phyloP scores from a whole-genome alignment of 768 basidiomycete species.

The Podaxis rugospora region DNA sequence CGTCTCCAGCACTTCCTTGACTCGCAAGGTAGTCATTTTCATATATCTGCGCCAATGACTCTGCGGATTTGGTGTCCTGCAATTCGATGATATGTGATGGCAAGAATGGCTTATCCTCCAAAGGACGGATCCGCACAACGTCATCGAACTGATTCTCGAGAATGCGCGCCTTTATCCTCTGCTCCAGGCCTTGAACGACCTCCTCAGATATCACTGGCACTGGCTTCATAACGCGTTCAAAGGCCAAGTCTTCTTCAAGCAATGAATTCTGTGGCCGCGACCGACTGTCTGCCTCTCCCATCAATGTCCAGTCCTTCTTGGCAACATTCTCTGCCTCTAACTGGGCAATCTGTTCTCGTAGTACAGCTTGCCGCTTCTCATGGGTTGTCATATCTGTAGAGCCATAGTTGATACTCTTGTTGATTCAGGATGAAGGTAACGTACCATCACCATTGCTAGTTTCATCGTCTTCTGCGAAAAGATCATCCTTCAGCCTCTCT shows the following conservation, averaged over 20 bases:
- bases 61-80: slow-evolving; percentile 81
- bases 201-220: slow-evolving; percentile 91
- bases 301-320: slow-evolving; percentile 87
- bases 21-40: slow-evolving; percentile 85
- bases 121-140: slow-evolving; percentile 74
- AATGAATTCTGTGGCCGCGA: slow-evolving; percentile 87
- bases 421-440: slow-evolving; percentile 12
- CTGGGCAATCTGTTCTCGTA: slow-evolving; percentile 73
- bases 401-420: not conserved
- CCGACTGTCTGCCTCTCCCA: slow-evolving; percentile 84
- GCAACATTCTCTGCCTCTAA: slow-evolving; percentile 87
- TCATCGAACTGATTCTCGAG: slow-evolving; percentile 86
- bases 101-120: slow-evolving; percentile 85
- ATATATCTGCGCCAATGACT: slow-evolving; percentile 93
- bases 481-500: slow-evolving; percentile 67
- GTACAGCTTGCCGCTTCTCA: slow-evolving; percentile 69
- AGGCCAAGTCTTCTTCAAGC: slow-evolving; percentile 92
- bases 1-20: slow-evolving; percentile 56
- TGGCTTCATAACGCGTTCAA: slow-evolving; percentile 83
- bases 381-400: slow-evolving; percentile 64
- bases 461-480: slow-evolving; percentile 73
- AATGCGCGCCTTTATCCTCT: slow-evolving; percentile 86
- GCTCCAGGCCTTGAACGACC: slow-evolving; percentile 75
- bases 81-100: slow-evolving; percentile 88
- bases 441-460: slow-evolving; percentile 23